A percentile compares a stretch with the other conserved stretches of the same genome.
These are phyloP conservation scores for Botryotinia narcissicola DNA, from an alignment of 2,329 filamentous ascomycete genomes.

Conservation along the genomic window DNA sequence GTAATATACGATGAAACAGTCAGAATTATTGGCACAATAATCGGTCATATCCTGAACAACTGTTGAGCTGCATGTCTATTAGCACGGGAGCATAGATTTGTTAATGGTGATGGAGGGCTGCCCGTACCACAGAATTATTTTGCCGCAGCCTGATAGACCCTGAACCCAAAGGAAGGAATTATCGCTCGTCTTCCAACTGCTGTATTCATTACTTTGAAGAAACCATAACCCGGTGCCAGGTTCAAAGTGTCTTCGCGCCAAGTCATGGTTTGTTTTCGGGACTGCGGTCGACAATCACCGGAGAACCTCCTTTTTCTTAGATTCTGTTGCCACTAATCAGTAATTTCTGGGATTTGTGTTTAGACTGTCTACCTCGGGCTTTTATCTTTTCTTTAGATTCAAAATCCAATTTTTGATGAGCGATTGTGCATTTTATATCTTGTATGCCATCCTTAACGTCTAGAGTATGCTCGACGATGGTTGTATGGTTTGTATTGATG, in stretches of 20 bases:
- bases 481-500: not conserved
- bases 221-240: not conserved
- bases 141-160: constrained; percentile 6
- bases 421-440: not conserved
- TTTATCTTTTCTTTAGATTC: too few relatives aligned
- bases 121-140: constrained; percentile 4
- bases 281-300: not conserved
- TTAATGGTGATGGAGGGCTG: not conserved
- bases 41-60: not conserved
- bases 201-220: not conserved
- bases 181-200: not conserved
- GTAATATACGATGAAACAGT: not conserved
- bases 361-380: not conserved
- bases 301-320: not conserved
- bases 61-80: constrained; percentile 4
- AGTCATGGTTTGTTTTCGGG: not conserved
- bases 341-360: too few relatives aligned
- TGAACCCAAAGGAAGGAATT: constrained; percentile 3
- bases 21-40: not conserved
- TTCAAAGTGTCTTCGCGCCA: not conserved
- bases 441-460: not conserved
- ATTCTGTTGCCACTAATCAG: not conserved
- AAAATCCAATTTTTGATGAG: not conserved
- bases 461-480: not conserved
- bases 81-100: not conserved